Percentiles rank a stretch among this genome's conserved stretches.
These are phyloP conservation scores for Pachysolen tannophilus DNA, from an alignment of 805 yeast species.

Conservation along the genomic window DNA sequence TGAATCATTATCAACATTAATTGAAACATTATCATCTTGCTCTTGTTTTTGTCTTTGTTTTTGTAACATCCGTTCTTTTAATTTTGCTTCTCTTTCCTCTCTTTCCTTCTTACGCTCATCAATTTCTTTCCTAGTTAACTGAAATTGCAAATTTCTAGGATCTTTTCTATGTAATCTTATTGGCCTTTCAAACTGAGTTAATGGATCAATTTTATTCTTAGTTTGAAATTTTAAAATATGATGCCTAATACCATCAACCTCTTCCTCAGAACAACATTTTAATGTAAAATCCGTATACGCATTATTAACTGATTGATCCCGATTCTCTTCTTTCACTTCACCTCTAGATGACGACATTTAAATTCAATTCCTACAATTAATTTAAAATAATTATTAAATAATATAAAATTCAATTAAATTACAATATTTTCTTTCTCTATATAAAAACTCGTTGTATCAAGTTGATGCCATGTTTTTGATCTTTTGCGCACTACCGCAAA, in stretches of 20 bases:
- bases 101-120: slow-evolving; percentile 50
- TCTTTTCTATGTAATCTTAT: slow-evolving; percentile 88
- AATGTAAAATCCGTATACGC: slow-evolving; percentile 43
- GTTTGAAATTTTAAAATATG: slow-evolving; percentile 80
- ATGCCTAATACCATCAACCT: slow-evolving; percentile 62
- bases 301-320: too few species aligned
- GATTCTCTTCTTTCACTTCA: too few species aligned
- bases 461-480: too few species aligned
- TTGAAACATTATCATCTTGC: slow-evolving; percentile 12
- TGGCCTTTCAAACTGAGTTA: slow-evolving; percentile 67
- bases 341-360: too few species aligned
- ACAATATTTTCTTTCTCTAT: too few species aligned
- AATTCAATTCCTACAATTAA: too few species aligned
- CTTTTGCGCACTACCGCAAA: too few species aligned
- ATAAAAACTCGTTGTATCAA: too few species aligned
- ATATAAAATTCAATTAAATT: too few species aligned
- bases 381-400: too few species aligned
- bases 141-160: slow-evolving; percentile 85
- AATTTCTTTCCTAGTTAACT: slow-evolving; percentile 68
- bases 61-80: slow-evolving; percentile 19
- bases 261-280: slow-evolving; percentile 65
- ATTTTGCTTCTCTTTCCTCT: slow-evolving; percentile 31
- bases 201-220: slow-evolving; percentile 63
- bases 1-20: slow-evolving; percentile 21
- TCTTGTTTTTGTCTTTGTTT: slow-evolving; percentile 8